Evolutionary conservation across 1,284 basidiomycete genomes (phyloP), one percentile per base, ranked within the genome.

Genomic region (Ceratobasidium sp.): DNA sequence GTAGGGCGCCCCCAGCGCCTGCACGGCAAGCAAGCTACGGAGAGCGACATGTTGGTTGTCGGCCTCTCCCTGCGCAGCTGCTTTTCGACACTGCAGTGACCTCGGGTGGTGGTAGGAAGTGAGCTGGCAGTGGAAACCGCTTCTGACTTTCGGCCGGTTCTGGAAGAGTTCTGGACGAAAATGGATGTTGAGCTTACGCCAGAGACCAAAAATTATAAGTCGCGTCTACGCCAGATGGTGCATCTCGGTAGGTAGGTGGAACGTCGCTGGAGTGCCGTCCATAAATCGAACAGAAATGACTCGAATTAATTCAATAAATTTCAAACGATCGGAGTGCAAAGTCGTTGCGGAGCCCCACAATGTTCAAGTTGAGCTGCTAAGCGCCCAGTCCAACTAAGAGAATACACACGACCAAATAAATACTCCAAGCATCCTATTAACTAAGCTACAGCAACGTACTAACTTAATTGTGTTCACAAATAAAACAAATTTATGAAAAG

Each of bases 131-230:
- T 56, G n/a, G 44, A 22, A 56, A 19, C 51, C 44, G 44, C 66
- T 69, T 56, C 22, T 56, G 6, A 51, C 29, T 53, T 69, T 69
- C 36, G 45, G 45, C n/a, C 5, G 29, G 24, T 31, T 44, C 27
- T 27, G 36, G 19, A 27, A 51, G 66, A 33, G 53, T 69, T 69
- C 53, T 45, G 11, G 36, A 56, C 54, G 8, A 57, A 69, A 57
- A 69, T 57, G 66, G 66, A 69, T 69, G 53, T 31, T 24, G 41
- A 69, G 56, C 66, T 57, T 69, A 24, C 66, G 66, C 66, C 66
- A 41, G 36, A 41, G 36, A 41, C 36, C 36, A 41, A 41, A 41
- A 41, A 41, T 41, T 41, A n/a, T n/a, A 41, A 41, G 11, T 41
- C 36, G 36, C 11, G 36, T 41, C 4, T 41, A 41, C 6, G 11